Conservation (phyloP, 306 rosid genomes). For the Pueraria montana region DNA sequence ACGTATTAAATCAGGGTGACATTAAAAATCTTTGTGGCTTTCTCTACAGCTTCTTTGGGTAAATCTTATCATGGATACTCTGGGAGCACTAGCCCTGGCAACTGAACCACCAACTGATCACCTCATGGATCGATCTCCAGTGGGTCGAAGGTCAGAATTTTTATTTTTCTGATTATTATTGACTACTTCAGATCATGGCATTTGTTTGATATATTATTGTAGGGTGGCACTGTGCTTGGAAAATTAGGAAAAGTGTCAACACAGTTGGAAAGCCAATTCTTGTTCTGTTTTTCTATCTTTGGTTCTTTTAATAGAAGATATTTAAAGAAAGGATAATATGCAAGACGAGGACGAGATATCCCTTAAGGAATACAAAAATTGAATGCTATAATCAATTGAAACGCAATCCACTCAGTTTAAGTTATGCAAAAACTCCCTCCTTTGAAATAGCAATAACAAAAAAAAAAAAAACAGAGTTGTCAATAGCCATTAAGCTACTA, state of each 20-base stretch:
- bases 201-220: constrained; percentile 30
- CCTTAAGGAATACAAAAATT: constrained; percentile 3
- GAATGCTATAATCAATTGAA: constrained; percentile 21
- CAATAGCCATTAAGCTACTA: background rate
- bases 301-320: constrained; percentile 5
- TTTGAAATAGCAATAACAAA: background rate
- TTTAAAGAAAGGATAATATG: constrained; percentile 8
- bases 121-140: constrained; percentile 88
- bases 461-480: no score
- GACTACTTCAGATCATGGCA: constrained; percentile 9
- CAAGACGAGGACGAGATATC: background rate
- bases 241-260: constrained; percentile 20
- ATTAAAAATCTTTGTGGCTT: constrained; percentile 39
- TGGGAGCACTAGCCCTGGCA: constrained; percentile 97
- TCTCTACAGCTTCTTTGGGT: constrained; percentile 94
- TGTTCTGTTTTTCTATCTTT: constrained; percentile 12
- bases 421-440: background rate
- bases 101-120: constrained; percentile 99
- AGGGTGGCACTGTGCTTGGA: background rate
- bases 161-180: constrained; percentile 8
- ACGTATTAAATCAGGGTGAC: constrained; percentile 10
- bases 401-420: background rate
- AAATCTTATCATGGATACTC: constrained; percentile 99
- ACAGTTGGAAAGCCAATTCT: constrained; percentile 7
- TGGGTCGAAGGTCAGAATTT: constrained; percentile 81